Evolutionary conservation across 345 rosid species (phyloP).

Genomic region (Eucalyptus polyanthemos): DNA sequence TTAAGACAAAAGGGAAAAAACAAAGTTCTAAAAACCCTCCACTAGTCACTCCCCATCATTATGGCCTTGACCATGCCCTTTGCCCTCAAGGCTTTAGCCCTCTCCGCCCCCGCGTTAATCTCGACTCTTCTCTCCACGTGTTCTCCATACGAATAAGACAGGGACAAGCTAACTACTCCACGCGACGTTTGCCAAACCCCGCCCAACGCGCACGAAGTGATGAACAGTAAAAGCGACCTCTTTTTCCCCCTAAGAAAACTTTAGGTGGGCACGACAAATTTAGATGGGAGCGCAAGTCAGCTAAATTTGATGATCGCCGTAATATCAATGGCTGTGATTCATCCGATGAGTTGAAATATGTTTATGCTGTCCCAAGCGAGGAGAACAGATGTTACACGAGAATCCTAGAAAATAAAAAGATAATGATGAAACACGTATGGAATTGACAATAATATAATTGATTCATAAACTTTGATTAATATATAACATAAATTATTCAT

Average conservation of each 20-base stretch:
- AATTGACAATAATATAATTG: accelerated
- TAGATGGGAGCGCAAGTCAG: not conserved
- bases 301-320: not conserved
- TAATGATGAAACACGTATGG: too few relatives aligned
- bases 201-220: not conserved
- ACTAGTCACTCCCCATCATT: not conserved
- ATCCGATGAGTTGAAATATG: not conserved
- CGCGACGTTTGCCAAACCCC: not conserved
- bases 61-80: not conserved
- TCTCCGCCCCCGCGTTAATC: not conserved
- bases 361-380: accelerated
- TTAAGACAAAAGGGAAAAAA: not conserved
- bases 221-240: not conserved
- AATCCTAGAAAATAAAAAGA: not conserved
- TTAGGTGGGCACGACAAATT: not conserved
- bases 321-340: not conserved
- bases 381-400: not conserved
- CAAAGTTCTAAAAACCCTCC: not conserved
- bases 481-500: too few relatives aligned
- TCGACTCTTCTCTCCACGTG: not conserved
- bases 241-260: not conserved
- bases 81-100: not conserved
- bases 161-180: not conserved
- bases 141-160: not conserved
- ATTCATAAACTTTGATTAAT: accelerated